phyloP scores from a whole-genome alignment of 192 early-diverging fungal genomes.

The Umbelopsis isabellina region DNA sequence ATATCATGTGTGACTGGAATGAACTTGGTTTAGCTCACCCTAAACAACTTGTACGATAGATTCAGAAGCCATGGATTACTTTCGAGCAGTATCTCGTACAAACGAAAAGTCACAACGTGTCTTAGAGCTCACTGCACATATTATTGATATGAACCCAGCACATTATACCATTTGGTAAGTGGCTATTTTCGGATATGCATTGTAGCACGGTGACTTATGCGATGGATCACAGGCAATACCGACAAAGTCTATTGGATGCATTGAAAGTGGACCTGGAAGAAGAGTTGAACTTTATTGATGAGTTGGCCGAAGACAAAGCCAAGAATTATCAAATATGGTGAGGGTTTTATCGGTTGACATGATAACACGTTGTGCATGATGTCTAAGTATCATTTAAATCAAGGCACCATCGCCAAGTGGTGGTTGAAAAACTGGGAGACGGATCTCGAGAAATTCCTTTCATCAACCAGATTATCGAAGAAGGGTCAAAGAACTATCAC shows the following conservation, averaged over 20 bases:
- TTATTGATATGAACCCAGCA: conserved; percentile 85
- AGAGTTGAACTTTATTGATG: conserved; percentile 81
- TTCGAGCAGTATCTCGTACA: conserved; percentile 75
- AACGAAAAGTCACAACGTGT: conserved; percentile 82
- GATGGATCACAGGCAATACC: conserved; percentile 66
- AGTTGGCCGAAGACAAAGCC: conserved; percentile 71
- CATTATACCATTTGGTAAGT: conserved; percentile 94
- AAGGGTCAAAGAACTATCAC: conserved; percentile 98
- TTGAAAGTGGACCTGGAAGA: conserved; percentile 62
- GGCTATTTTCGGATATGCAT: background rate
- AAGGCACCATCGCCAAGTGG: conserved; percentile 83
- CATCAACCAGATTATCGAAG: conserved; percentile 66
- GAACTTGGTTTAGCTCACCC: background rate
- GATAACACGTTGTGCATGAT: background rate
- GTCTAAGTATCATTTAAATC: background rate
- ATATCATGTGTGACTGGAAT: conserved; percentile 1
- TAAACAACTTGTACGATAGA: conserved; percentile 45
- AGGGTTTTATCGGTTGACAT: background rate
- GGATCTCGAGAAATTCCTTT: conserved; percentile 70
- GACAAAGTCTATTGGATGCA: conserved; percentile 76
- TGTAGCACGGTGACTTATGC: background rate
- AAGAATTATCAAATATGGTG: conserved; percentile 98
- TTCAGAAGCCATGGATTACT: conserved; percentile 81
- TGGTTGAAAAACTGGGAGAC: conserved; percentile 64
- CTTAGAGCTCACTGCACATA: conserved; percentile 76